Percentiles rank a stretch among this genome's conserved stretches.
These are phyloP conservation scores for Cucurbita ficifolia DNA, from an alignment of 306 rosid species.

Conservation along the genomic window DNA sequence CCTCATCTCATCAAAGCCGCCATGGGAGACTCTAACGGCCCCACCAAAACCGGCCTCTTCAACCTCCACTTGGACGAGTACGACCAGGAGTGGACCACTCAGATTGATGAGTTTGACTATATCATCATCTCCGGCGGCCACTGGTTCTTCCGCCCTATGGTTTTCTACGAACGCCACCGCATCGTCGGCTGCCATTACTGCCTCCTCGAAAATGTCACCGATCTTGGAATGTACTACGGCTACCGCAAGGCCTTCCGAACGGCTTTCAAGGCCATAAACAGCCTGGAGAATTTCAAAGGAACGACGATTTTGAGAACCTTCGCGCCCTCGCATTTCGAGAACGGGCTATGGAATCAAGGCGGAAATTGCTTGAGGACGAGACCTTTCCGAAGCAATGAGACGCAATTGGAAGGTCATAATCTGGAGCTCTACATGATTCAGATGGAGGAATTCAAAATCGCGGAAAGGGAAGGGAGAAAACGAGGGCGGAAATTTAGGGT, in stretches of 20 bases:
- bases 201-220: constrained; percentile 37
- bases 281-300: constrained; percentile 40
- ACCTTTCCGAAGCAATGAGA: constrained; percentile 62
- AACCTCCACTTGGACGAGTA: constrained; percentile 59
- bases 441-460: constrained; percentile 47
- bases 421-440: constrained; percentile 63
- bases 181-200: constrained; percentile 62
- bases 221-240: constrained; percentile 49
- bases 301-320: constrained; percentile 45
- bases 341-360: constrained; percentile 64
- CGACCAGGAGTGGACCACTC: constrained; percentile 45
- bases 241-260: constrained; percentile 45
- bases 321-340: constrained; percentile 74
- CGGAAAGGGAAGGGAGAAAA: constrained; percentile 40
- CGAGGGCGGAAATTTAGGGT: constrained; percentile 45
- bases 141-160: constrained; percentile 58
- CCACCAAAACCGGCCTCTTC: constrained; percentile 40
- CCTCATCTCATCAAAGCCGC: constrained; percentile 50
- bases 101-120: constrained; percentile 42
- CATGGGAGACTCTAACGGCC: constrained; percentile 31
- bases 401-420: constrained; percentile 32
- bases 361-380: constrained; percentile 55
- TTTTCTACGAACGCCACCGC: constrained; percentile 34
- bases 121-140: constrained; percentile 60
- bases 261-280: constrained; percentile 49